phyloP scores from a whole-genome alignment of 2,329 filamentous ascomycete species.

The Penicillium rolfsii region DNA sequence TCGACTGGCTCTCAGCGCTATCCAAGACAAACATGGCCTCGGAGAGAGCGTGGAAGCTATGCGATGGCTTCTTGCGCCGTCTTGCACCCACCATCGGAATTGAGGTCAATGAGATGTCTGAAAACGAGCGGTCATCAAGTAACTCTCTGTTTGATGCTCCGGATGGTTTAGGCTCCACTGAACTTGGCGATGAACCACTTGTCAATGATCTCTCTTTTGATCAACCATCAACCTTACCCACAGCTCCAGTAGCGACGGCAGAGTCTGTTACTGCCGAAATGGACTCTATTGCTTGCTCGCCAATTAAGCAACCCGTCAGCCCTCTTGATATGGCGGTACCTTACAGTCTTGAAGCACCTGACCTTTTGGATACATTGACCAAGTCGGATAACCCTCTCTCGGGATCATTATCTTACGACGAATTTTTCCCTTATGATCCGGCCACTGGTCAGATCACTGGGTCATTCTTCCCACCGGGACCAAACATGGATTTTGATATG shows the following conservation, averaged over 20 bases:
- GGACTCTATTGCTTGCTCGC: conserved; percentile 29
- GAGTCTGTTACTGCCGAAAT: conserved; percentile 27
- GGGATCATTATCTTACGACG: conserved; percentile 32
- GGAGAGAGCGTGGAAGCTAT: conserved; percentile 41
- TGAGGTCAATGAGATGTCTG: conserved; percentile 36
- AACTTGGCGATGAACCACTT: conserved; percentile 12
- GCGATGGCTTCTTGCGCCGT: conserved; percentile 40
- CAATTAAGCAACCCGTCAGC: conserved; percentile 31
- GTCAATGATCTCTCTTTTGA: conserved; percentile 28
- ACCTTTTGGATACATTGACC: conserved; percentile 34
- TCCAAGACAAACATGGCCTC: conserved; percentile 37
- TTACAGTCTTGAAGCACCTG: conserved; percentile 31
- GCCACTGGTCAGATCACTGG: conserved; percentile 42
- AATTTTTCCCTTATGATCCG: conserved; percentile 41
- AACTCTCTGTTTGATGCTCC: conserved; percentile 25
- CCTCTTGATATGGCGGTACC: conserved; percentile 24
- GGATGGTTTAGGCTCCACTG: conserved; percentile 18
- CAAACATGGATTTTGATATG: conserved; percentile 38
- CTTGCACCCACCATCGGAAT: conserved; percentile 39
- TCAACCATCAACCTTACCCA: conserved; percentile 18
- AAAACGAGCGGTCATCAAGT: conserved; percentile 26
- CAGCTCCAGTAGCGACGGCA: conserved; percentile 10
- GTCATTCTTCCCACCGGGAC: conserved; percentile 41
- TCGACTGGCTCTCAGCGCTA: conserved; percentile 40
- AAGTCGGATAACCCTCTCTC: conserved; percentile 33